Base-by-base conservation (phyloP, 2,329 filamentous ascomycete species). In the Neopestalotiopsis sp. region DNA sequence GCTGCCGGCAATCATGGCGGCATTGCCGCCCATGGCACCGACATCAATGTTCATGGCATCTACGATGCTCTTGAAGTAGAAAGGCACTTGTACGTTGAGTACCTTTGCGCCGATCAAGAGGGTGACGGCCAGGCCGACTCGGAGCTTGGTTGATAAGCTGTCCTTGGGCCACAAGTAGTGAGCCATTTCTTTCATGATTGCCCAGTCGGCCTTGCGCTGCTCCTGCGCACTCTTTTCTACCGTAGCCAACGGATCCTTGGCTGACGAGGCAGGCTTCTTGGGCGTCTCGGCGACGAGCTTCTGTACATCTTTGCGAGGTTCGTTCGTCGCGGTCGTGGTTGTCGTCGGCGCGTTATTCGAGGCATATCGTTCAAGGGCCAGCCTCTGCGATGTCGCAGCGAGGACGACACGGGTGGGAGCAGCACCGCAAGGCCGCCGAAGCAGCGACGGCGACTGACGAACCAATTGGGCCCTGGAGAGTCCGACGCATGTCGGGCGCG, bases 21-120 rank as follows among this genome's bases (percentile, higher is more conserved):
- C 95, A 0, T 94, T 97, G 7, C 94, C 95, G n/a, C 94, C 95
- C 5, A 93, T 83, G 17, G 92, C 87, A n/a, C 89, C 88, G 78
- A 97, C 91, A 80, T 99, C 96, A 74, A 99, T 89, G 79, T 99
- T 99, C 94, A 99, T 97, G 24, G 94, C 91, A 80, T 99, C 97
- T 57, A 99, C 94, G 72, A 99, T 98, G 80, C 85, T 95, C 86
- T 98, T 98, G 86, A 99, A 99, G 85, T 98, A 99, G 79, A 99
- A 99, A 0, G 96, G 96, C 61, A 99, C 94, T 83, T 99, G 94
- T 17, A 99, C 96, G 80, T 98, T 99, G 76, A 99, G 86, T 63
- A 97, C 90, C 87, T 99, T 99, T 78, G 94, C 94, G 69, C 95
- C 94, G 28, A 99, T 83, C 49, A 99, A 87, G 71, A 99, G 83